phyloP scores from a whole-genome alignment of 305 asterid genomes.

The Solanum hybrid region DNA sequence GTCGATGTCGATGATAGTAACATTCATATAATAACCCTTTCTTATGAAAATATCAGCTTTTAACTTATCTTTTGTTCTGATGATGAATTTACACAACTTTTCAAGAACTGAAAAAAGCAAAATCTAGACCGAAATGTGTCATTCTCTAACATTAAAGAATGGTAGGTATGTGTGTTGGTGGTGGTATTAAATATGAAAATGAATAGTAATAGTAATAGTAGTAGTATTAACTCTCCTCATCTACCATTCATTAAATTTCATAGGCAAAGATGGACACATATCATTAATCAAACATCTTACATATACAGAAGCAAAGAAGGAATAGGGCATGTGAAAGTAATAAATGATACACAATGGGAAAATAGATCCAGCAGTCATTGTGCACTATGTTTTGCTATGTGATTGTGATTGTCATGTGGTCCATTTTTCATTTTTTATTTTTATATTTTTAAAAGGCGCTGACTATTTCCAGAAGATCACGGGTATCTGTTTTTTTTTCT shows the following conservation, averaged over 20 bases:
- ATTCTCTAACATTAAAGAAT: slow-evolving; percentile 10
- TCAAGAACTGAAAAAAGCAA: not conserved
- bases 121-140: slow-evolving; percentile 1
- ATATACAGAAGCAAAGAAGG: not conserved
- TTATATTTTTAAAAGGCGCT: not conserved
- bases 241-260: not conserved
- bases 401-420: not conserved
- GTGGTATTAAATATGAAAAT: not conserved
- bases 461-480: not conserved
- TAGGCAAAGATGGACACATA: not conserved
- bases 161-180: slow-evolving; percentile 2
- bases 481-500: not conserved
- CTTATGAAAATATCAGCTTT: not conserved
- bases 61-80: not conserved
- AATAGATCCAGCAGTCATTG: not conserved
- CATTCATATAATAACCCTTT: not conserved
- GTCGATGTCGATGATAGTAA: not conserved
- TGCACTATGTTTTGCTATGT: not conserved
- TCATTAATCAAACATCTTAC: not conserved
- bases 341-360: slow-evolving; percentile 18
- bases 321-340: slow-evolving; percentile 25
- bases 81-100: not conserved
- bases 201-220: not conserved
- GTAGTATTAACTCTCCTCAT: not conserved
- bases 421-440: not conserved